A percentile compares a stretch with the other conserved stretches of the same genome.
phyloP scores from a whole-genome alignment of 2,329 filamentous ascomycete genomes.

The Graphilbum ipis-grandicollis region DNA sequence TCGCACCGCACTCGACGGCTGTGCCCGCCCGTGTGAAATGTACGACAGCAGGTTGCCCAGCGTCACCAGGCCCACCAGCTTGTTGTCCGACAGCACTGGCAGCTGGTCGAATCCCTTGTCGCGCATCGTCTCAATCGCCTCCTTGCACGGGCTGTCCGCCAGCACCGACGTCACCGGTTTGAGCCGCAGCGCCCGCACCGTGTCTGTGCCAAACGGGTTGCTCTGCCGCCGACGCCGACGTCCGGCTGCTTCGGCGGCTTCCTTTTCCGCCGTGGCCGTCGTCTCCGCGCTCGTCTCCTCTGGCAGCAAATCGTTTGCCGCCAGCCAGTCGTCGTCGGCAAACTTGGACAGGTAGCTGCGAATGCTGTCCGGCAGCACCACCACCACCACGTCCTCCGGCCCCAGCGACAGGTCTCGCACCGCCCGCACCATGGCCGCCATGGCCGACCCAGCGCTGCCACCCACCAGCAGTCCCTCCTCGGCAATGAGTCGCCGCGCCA shows the following conservation, averaged over 20 bases:
- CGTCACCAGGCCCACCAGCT: conserved; percentile 82
- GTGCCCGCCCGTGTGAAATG: conserved; percentile 69
- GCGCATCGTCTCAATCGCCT: conserved; percentile 94
- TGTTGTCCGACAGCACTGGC: conserved; percentile 60
- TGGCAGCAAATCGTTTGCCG: conserved; percentile 84
- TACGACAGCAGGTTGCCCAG: conserved; percentile 87
- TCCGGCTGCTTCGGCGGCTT: no score
- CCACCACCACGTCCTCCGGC: conserved; percentile 76
- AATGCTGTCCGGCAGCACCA: conserved; percentile 88
- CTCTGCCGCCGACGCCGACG: conserved; percentile 19
- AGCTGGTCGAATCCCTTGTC: conserved; percentile 97
- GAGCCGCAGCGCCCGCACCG: conserved; percentile 65
- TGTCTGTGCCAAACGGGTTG: conserved; percentile 63
- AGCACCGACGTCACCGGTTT: conserved; percentile 85
- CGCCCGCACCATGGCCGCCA: conserved; percentile 64
- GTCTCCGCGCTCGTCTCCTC: conserved; percentile 22
- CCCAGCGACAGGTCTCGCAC: conserved; percentile 60
- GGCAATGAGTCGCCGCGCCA: conserved; percentile 75
- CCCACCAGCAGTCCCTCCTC: conserved; percentile 91
- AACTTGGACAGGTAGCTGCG: conserved; percentile 96
- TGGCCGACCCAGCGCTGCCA: conserved; percentile 82
- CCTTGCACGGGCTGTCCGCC: conserved; percentile 53
- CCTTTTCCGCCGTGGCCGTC: background rate
- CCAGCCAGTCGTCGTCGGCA: conserved; percentile 96
- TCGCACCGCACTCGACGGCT: conserved; percentile 53